Conservation (phyloP, 352 stramenopile genomes). For the Aphanomyces euteiches region DNA sequence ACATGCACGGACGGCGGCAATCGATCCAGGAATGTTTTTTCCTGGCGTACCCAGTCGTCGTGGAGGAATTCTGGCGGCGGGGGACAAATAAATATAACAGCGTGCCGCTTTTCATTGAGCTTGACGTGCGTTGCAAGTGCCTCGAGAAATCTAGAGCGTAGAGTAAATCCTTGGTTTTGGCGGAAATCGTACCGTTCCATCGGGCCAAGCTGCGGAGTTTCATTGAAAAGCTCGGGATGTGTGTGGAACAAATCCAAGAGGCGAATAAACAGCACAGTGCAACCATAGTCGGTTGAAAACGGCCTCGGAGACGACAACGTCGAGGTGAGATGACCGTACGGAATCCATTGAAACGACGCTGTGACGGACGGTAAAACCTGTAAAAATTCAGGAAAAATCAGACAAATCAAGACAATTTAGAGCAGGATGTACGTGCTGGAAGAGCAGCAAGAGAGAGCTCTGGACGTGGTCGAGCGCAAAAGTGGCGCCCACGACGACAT, state of each 20-base stretch:
- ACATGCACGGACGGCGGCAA: slow-evolving; percentile 39
- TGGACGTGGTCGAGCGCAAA: slow-evolving; percentile 4
- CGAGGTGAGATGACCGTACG: background rate
- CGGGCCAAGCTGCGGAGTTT: background rate
- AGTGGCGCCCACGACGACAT: background rate
- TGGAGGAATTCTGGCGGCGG: slow-evolving; percentile 30
- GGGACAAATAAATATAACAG: slow-evolving; percentile 45
- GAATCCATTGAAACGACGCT: background rate
- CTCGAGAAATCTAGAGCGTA: background rate
- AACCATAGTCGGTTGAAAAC: background rate
- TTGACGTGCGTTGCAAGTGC: background rate
- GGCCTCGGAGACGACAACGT: background rate
- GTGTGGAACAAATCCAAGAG: background rate
- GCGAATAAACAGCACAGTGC: slow-evolving; percentile 4
- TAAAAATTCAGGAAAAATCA: no score
- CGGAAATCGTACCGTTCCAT: background rate
- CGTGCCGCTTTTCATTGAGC: background rate
- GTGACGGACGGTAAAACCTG: background rate
- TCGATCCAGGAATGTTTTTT: slow-evolving; percentile 30
- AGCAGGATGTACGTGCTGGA: background rate
- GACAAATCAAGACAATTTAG: background rate
- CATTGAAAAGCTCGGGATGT: slow-evolving; percentile 13
- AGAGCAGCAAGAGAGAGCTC: background rate
- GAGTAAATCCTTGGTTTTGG: background rate
- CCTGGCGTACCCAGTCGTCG: slow-evolving; percentile 26